These are phyloP conservation scores for Knoxia roxburghii DNA, from an alignment of 257 asterid genomes.

Conservation along the genomic window DNA sequence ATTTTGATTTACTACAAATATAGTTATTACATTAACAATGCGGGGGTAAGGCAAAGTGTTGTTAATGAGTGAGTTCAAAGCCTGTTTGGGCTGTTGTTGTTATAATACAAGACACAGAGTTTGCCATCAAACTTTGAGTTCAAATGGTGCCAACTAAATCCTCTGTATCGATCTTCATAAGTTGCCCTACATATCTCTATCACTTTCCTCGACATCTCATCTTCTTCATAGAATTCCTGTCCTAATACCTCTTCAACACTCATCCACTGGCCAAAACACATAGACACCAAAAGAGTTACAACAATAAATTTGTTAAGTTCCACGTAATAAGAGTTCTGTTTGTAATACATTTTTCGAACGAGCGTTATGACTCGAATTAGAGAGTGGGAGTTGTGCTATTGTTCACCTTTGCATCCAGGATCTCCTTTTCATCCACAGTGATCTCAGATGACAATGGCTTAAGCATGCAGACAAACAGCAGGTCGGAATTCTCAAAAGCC, in stretches of 20 bases:
- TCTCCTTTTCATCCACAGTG: constrained; percentile 30
- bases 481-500: constrained; percentile 40
- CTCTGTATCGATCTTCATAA: constrained; percentile 3
- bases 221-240: constrained; percentile 33
- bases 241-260: constrained; percentile 26
- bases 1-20: no score
- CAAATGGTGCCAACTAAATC: constrained; percentile 1
- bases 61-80: constrained; percentile 12
- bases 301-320: no score
- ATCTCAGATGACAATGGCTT: constrained; percentile 36
- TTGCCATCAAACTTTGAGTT: constrained; percentile 31
- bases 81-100: constrained; percentile 10
- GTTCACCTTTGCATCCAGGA: constrained; percentile 35
- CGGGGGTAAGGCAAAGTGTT: no score
- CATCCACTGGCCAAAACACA: constrained; percentile 27
- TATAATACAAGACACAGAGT: constrained; percentile 26
- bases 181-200: constrained; percentile 30
- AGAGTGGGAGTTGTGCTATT: no score
- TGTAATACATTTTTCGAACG: no score
- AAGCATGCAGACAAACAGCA: constrained; percentile 44
- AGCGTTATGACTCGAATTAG: no score
- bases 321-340: no score
- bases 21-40: no score
- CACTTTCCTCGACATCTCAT: constrained; percentile 30
- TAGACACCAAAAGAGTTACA: no score